Base-by-base conservation (phyloP, 2,329 filamentous ascomycete genomes). In the Aureobasidium sp. region DNA sequence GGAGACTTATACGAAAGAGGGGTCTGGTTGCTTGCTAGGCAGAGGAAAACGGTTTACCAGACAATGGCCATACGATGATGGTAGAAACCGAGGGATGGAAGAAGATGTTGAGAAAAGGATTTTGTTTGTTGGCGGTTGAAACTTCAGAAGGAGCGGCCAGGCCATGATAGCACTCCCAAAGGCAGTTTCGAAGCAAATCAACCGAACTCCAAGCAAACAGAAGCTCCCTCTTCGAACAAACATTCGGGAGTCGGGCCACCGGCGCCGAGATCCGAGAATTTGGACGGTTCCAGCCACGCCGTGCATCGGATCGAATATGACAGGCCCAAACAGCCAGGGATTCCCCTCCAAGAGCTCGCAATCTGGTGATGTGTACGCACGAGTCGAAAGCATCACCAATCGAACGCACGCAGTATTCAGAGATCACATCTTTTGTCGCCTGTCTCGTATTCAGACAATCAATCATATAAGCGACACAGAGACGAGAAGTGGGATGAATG, bases 201-300 rank as follows among this genome's bases (percentile, higher is more conserved):
- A 48, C 11, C 44, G 32, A 48, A 17, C 19, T 24, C 21, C n/a
- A n/a, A 48, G 44, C 30, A 48, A 27, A 37, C 44, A 40, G 38
- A 40, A 4, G 21, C 21, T 6, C 21, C 12, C 22, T 5, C 10
- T 22, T 16, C 35, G 30, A 22, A 30, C 44, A 48, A 14, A 37
- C 27, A 48, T 8, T 27, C 44, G 32, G 32, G 44, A 48, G 6
- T 19, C 44, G 32, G 32, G 16, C 17, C 30, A 6, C 21, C 27
- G 44, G 44, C 44, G 22, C 44, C n/a, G 17, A 22, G 32, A 48
- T 32, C 44, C 44, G 30, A 48, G 8, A 27, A 27, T n/a, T 21
- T 48, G 44, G 44, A 48, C 32, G 42, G 21, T 44, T 30, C 42
- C 30, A 45, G 42, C 42, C 42, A 45, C 21, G 6, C 32, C 32